Evolutionary conservation across 495 filamentous ascomycete species (phyloP).

Genomic region (Penicillium canariense): DNA sequence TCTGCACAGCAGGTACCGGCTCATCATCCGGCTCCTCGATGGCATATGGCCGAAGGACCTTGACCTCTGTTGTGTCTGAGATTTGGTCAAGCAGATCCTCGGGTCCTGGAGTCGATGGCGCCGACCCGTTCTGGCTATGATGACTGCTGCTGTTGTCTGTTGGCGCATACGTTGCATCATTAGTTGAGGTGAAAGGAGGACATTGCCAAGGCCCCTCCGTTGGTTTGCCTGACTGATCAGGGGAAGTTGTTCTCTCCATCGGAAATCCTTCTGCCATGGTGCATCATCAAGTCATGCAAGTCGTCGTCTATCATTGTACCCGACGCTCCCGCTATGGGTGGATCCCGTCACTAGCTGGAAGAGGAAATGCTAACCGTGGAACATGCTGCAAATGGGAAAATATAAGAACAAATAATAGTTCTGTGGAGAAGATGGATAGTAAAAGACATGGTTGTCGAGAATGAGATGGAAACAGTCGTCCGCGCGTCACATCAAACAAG

Average conservation of each 20-base stretch:
- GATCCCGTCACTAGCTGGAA: slow-evolving; percentile 16
- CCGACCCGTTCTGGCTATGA: slow-evolving; percentile 16
- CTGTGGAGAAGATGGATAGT: neutral
- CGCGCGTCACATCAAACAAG: slow-evolving; percentile 7
- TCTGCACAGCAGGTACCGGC: slow-evolving; percentile 1
- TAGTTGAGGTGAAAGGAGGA: neutral
- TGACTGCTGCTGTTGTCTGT: slow-evolving; percentile 18
- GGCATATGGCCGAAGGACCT: slow-evolving; percentile 39
- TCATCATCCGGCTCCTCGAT: slow-evolving; percentile 48
- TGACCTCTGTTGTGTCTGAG: slow-evolving; percentile 5
- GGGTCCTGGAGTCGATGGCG: slow-evolving; percentile 15
- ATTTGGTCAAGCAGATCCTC: neutral
- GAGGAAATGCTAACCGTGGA: neutral
- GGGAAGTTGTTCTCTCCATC: slow-evolving; percentile 1
- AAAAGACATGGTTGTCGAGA: neutral
- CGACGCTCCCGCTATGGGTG: neutral
- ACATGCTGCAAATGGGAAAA: slow-evolving; percentile 3
- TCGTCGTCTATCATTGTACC: neutral
- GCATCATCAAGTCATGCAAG: neutral
- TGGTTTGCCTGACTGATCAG: neutral
- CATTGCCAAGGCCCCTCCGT: neutral
- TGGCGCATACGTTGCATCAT: neutral
- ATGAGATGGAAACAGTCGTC: neutral
- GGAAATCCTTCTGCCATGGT: neutral
- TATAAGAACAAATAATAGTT: neutral